These are phyloP conservation scores for Pseudozyma sp. DNA, from an alignment of 1,284 basidiomycete genomes.

Conservation along the genomic window DNA sequence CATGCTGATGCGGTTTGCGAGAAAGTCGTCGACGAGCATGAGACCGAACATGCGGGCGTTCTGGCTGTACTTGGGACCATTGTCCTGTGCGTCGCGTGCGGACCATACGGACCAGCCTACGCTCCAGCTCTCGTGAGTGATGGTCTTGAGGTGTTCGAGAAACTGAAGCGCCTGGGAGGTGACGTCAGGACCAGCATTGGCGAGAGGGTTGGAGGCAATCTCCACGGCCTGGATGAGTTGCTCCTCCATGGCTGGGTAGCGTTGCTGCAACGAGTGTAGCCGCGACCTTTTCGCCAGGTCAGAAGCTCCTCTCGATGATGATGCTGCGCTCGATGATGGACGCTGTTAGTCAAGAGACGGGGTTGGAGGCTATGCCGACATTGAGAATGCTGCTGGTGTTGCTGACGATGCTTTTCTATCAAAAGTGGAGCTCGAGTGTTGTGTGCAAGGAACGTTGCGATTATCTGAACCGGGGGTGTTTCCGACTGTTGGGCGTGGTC, in stretches of 20 bases:
- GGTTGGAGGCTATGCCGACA: too few species aligned
- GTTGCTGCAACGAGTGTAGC: too few species aligned
- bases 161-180: slow-evolving; percentile 84
- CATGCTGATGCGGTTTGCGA: slow-evolving; percentile 75
- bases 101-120: slow-evolving; percentile 66
- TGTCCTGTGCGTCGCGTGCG: slow-evolving; percentile 72
- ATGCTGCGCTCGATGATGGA: not conserved
- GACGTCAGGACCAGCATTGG: slow-evolving; percentile 70
- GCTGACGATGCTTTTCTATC: not conserved
- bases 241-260: slow-evolving; percentile 56
- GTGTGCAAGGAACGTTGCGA: too few species aligned
- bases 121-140: slow-evolving; percentile 80
- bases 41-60: slow-evolving; percentile 86
- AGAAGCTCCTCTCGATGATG: not conserved
- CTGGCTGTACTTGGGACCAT: slow-evolving; percentile 75
- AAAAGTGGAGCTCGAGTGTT: not conserved
- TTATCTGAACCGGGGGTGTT: too few species aligned
- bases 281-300: not conserved
- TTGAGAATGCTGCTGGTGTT: not conserved
- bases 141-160: slow-evolving; percentile 79
- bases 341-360: not conserved
- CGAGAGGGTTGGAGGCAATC: slow-evolving; percentile 81
- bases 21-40: slow-evolving; percentile 84
- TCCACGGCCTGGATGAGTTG: slow-evolving; percentile 83
- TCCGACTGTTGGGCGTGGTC: too few species aligned